phyloP scores from a whole-genome alignment of 179 eudicot species.

The Patellifolia procumbens region DNA sequence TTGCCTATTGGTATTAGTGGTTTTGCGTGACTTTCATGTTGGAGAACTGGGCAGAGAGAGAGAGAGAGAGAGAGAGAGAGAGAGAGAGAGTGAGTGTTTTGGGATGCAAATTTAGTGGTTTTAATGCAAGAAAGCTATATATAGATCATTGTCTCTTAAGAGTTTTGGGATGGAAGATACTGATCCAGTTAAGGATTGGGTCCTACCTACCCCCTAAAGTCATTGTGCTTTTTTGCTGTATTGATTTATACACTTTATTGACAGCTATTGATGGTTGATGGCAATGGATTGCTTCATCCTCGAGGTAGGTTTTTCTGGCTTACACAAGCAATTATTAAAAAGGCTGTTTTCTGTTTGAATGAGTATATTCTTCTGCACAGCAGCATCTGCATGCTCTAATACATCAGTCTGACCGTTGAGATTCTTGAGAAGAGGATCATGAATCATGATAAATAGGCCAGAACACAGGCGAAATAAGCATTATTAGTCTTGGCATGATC shows the following conservation, averaged over 20 bases:
- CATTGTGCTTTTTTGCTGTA: background rate
- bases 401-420: conserved; percentile 1
- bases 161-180: background rate
- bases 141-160: background rate
- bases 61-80: no score
- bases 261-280: conserved; percentile 95
- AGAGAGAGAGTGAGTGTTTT: no score
- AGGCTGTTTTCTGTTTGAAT: background rate
- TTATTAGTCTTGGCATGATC: background rate
- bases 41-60: no score
- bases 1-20: background rate
- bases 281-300: conserved; percentile 97
- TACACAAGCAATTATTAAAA: background rate
- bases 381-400: background rate
- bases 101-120: no score
- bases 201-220: background rate
- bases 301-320: conserved; percentile 60
- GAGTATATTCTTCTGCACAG: background rate
- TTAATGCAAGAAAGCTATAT: no score
- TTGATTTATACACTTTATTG: conserved; percentile 1
- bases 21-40: no score
- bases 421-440: background rate
- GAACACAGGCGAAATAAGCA: background rate
- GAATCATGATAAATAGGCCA: background rate
- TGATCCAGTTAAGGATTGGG: background rate